Evolutionary conservation across 345 rosid species (phyloP), one percentile per base, ranked within the genome.

Genomic region (Pugionium cornutum): DNA sequence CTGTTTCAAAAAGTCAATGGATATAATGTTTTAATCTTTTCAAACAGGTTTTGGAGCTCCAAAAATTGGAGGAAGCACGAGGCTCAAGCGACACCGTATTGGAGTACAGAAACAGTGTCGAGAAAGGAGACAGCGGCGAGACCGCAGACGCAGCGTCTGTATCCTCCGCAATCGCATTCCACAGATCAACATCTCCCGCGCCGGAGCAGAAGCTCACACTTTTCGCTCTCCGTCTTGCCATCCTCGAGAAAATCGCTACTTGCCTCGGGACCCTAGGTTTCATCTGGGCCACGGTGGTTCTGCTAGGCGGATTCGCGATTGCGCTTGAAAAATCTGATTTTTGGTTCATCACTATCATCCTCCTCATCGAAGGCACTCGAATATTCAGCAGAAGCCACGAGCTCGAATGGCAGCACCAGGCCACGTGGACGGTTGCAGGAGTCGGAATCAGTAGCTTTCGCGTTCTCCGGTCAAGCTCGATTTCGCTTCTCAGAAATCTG

Each of bases 271-370:
- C 98, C 1, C 84, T 92, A 0, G 95, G 98, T 1, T 92, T 92
- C 61, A 87, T 89, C 68, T 89, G 98, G 98, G 98, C 95, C 25
- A 92, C 98, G 0, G 96, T 92, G 36, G 96, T 92, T 66, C 96
- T 89, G 4, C 84, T 92, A 0, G 98, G 96, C 0, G 98, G 98
- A 6, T 89, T 91, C 53, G 98, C 98, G 7, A 87, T 89, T 69
- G 83, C 90, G 11, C 77, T 91, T 48, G 95, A 91, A 34, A 73
- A 73, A 40, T 81, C 90, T 3, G 98, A 91, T 70, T 91, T 91
- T 57, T 89, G 96, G 98, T 77, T 85, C 66, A 75, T 92, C 64
- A 92, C 98, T 35, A 39, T 85, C 43, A 89, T 89, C 39, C 75
- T 89, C 69, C 68, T 92, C 70, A 83, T 92, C 7, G 98, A 92